Base-by-base conservation (phyloP, 495 filamentous ascomycete species). In the Podospora appendiculata region DNA sequence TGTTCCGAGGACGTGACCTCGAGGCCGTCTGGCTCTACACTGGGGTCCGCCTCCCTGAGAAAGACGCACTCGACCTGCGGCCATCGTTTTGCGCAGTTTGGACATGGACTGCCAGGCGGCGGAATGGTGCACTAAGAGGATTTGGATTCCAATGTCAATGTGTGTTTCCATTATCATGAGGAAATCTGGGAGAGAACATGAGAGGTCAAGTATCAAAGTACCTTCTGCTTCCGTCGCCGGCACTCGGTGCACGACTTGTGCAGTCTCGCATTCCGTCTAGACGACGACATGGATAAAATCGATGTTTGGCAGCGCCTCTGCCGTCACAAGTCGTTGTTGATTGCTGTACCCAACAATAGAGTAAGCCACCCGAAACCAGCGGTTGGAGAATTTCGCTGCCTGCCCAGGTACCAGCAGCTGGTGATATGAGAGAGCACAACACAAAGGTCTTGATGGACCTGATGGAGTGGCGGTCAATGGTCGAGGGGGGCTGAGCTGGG, bases 171-270 rank as follows among this genome's bases (percentile, higher is more conserved):
- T 38, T 13, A 3, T 38, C 34, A 6, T 36, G 34, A 11, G 6
- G 14, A 42, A 14, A n/a, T 42, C 6, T 43, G 10, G 10, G 6
- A 41, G 16, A 13, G 4, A 14, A 5, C 8, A 16, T 14, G 34
- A 9, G 11, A 3, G 7, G 10, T 17, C 5, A 47, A 11, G 10
- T 32, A 13, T 33, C 8, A 13, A 2, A 10, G 19, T 8, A 56
- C 57, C 45, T 52, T 52, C 48, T 59, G 53, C 39, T 59, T 59
- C 10, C 48, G 45, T 41, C 45, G 39, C 12, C 45, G 53, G 12
- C 53, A 56, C 38, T 59, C 57, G 10, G 45, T 49, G 41, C 53
- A 59, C 25, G 57, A 52, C 40, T 52, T 56, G 45, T 48, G 48
- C 36, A 49, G 32, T 38, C 49, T 45, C 14, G 49, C 18, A 6